Base-by-base conservation (phyloP, 2,329 filamentous ascomycete species). In the Curvularia verruculosa region DNA sequence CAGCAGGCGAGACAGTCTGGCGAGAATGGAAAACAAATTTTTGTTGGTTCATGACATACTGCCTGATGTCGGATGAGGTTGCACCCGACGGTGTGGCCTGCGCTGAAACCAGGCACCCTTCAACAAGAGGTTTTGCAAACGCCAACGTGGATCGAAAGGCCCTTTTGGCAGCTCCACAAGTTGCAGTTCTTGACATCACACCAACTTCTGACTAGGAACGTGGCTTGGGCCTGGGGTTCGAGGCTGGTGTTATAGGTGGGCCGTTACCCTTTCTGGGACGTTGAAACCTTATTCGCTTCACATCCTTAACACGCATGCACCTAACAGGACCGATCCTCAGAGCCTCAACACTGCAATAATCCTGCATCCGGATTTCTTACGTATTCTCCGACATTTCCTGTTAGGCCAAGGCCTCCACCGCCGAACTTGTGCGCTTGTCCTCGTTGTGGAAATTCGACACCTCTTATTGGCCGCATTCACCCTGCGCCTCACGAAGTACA, bases 241-340 rank as follows among this genome's bases (percentile, higher is more conserved):
- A 59, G 52, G 58, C 58, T 52, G 36, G 36, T 15, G 51, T 31
- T 5, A 41, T 26, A 31, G 23, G 19, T 40, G 50, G 50, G 34
- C 28, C 44, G 23, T 47, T 52, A 29, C 56, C 59, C 31, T 19
- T 54, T 54, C 52, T 29, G 54, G 60, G 40, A 18, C 18, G 56
- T 34, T 64, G 66, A 67, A 64, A 67, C 66, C 37, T 29, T 24
- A 29, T 45, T 43, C 54, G 66, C 63, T 52, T 67, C 65, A 65
- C 19, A 59, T 45, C 56, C 55, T 49, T 51, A 58, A 56, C 54
- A 55, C 46, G 41, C 59, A 62, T 51, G 50, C 29, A 41, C 41
- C 31, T 49, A 43, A 13, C 45, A 34, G 31, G 45, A 52, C 36
- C 37, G 19, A 43, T 45, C 46, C 49, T 49, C 49, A 49, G 23